Evolutionary conservation across 495 filamentous ascomycete species (phyloP).

Genomic region (Penicillium arizonense): DNA sequence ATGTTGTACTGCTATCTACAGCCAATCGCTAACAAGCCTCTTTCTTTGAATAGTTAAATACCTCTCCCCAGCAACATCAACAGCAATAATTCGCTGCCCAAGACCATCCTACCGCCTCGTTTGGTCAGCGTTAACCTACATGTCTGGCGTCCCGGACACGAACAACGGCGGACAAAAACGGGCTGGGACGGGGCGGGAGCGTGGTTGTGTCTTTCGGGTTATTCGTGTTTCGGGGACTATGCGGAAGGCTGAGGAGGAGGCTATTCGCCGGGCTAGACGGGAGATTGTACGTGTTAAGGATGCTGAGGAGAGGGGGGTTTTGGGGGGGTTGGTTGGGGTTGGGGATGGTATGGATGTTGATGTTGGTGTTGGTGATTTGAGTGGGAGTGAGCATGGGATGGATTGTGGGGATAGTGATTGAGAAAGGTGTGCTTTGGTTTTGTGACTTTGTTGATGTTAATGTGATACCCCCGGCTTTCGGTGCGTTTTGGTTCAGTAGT

Average conservation of each 20-base stretch:
- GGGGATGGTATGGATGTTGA: slow-evolving; percentile 32
- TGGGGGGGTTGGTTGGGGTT: slow-evolving; percentile 36
- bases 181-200: slow-evolving; percentile 26
- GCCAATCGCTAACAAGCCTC: neutral
- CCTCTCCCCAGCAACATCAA: slow-evolving; percentile 86
- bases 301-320: slow-evolving; percentile 38
- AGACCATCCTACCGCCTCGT: slow-evolving; percentile 78
- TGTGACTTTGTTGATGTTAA: slow-evolving; percentile 15
- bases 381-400: neutral
- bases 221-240: slow-evolving; percentile 92
- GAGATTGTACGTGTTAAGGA: slow-evolving; percentile 64
- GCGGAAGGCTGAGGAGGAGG: slow-evolving; percentile 85
- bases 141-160: slow-evolving; percentile 61
- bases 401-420: neutral
- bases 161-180: slow-evolving; percentile 22
- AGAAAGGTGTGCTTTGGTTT: slow-evolving; percentile 1
- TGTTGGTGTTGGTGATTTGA: slow-evolving; percentile 41
- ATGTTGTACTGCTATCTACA: too few relatives aligned
- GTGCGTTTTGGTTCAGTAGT: neutral
- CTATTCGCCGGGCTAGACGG: slow-evolving; percentile 68
- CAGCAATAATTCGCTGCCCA: slow-evolving; percentile 80
- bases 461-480: slow-evolving; percentile 30
- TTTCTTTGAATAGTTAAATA: slow-evolving; percentile 70
- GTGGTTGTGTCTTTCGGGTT: slow-evolving; percentile 77
- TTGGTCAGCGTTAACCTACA: slow-evolving; percentile 85